A percentile compares a stretch with the other conserved stretches of the same genome.
These are phyloP conservation scores for Platanthera guangdongensis DNA, from an alignment of 106 monocot species.

Conservation along the genomic window DNA sequence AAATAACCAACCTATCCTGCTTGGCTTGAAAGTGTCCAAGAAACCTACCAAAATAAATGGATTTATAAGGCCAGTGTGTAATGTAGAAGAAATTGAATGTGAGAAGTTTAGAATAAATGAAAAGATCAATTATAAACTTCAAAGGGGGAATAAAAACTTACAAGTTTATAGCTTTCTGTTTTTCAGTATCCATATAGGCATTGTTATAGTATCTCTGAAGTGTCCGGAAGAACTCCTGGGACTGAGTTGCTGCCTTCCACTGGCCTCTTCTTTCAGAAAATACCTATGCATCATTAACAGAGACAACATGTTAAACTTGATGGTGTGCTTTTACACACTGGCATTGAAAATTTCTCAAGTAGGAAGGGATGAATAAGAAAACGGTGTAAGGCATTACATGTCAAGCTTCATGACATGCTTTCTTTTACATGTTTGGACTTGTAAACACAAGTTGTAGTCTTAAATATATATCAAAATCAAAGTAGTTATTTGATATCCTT, in stretches of 20 bases:
- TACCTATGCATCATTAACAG: slow-evolving; percentile 38
- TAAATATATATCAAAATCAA: not conserved
- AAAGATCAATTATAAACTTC: not conserved
- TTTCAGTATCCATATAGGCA: slow-evolving; percentile 89
- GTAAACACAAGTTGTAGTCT: not conserved
- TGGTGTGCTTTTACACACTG: not conserved
- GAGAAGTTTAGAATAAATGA: not conserved
- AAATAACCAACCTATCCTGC: slow-evolving; percentile 58
- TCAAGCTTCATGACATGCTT: too few relatives aligned
- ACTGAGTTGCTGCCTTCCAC: slow-evolving; percentile 88
- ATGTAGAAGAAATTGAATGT: not conserved
- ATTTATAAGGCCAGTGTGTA: not conserved
- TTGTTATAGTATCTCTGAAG: slow-evolving; percentile 89
- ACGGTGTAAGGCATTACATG: too few relatives aligned
- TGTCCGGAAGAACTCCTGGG: slow-evolving; percentile 85
- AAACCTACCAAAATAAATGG: slow-evolving; percentile 42
- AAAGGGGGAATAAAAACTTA: slow-evolving; percentile 31
- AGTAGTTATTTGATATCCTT: not conserved
- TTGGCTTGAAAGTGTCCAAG: slow-evolving; percentile 87
- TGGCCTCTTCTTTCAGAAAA: slow-evolving; percentile 95
- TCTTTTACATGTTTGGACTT: too few relatives aligned
- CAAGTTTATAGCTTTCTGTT: slow-evolving; percentile 95
- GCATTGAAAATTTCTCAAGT: not conserved
- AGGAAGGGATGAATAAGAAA: not conserved
- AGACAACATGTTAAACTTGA: not conserved